Conservation (phyloP, 192 early-diverging fungal species). For the Coemansia furcata region DNA sequence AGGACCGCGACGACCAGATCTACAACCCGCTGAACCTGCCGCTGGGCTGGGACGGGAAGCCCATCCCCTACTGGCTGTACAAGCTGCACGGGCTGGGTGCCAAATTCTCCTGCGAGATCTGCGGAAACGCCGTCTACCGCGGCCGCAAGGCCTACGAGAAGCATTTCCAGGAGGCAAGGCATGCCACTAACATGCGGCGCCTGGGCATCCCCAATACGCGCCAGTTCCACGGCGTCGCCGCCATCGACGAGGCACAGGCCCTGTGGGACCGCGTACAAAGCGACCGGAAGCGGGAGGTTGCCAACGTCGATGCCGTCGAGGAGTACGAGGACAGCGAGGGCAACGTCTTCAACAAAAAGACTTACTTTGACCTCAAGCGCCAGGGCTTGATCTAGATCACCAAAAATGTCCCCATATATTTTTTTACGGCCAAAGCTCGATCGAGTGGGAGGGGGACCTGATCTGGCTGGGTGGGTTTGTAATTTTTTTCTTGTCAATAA, state of each 20-base stretch:
- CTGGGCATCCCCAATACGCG: conserved; percentile 86
- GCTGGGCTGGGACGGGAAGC: conserved; percentile 97
- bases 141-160: conserved; percentile 95
- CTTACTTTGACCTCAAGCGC: conserved; percentile 78
- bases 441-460: not conserved
- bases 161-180: conserved; percentile 94
- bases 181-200: conserved; percentile 90
- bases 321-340: conserved; percentile 85
- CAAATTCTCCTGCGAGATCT: conserved; percentile 95
- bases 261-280: conserved; percentile 87
- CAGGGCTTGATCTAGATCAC: conserved; percentile 69
- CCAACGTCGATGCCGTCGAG: conserved; percentile 82
- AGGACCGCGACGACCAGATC: conserved; percentile 83
- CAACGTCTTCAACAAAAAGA: conserved; percentile 87
- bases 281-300: conserved; percentile 59
- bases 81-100: conserved; percentile 95
- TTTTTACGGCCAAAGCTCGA: conserved; percentile 5
- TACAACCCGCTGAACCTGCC: conserved; percentile 97
- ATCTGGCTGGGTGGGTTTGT: not conserved
- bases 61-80: conserved; percentile 98
- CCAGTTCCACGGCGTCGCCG: conserved; percentile 88
- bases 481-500: not conserved
- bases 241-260: conserved; percentile 82
- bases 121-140: conserved; percentile 92
- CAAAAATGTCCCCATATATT: not conserved